Percentiles rank a stretch among this genome's conserved stretches.
Evolutionary conservation across 257 asterid genomes (phyloP).

Genomic region (Rhazya stricta): DNA sequence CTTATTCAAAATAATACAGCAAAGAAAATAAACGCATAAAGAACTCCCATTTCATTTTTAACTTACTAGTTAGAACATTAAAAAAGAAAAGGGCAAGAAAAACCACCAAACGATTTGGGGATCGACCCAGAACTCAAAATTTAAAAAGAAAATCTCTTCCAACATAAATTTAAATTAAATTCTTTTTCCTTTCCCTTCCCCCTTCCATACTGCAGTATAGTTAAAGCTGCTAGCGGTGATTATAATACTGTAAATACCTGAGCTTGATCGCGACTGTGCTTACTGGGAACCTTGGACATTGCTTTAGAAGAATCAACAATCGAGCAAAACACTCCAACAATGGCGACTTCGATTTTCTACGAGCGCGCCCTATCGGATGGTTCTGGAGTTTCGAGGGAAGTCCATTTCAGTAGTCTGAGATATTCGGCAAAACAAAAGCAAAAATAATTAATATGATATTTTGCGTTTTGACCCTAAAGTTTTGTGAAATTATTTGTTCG

Average conservation of each 20-base stretch:
- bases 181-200: not conserved
- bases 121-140: not conserved
- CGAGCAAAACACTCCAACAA: not conserved
- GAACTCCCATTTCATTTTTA: not conserved
- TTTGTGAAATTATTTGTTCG: not conserved
- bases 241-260: conserved; percentile 30
- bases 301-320: not conserved
- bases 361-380: not conserved
- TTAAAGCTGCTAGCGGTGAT: not conserved
- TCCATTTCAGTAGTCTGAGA: not conserved
- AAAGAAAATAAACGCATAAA: no score
- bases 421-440: not conserved
- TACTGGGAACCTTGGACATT: conserved; percentile 63
- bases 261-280: conserved; percentile 58
- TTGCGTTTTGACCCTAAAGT: not conserved
- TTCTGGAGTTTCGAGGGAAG: not conserved
- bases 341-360: not conserved
- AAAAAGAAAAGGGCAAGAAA: not conserved
- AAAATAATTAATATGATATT: not conserved
- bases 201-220: not conserved
- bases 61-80: not conserved
- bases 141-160: not conserved
- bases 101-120: not conserved
- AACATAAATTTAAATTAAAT: not conserved
- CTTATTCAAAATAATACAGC: not conserved